Base-by-base conservation (phyloP, 257 asterid species). In the Nicotiana undulata region DNA sequence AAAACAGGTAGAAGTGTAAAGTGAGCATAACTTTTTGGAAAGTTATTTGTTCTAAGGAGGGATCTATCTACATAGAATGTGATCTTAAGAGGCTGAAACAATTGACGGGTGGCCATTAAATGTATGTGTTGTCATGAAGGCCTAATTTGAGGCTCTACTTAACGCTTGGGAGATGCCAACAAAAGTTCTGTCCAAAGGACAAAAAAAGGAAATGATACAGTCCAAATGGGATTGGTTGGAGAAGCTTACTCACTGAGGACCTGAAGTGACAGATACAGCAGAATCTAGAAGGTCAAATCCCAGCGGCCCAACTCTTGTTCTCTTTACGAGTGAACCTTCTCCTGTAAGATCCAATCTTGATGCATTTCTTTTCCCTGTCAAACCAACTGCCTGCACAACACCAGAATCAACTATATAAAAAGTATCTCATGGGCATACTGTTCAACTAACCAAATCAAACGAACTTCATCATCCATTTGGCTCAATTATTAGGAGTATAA, bases 221-320 rank as follows among this genome's bases (percentile, higher is more conserved):
- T 3, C 60, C 79, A 49, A 59, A 74, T 49, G 26, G 46, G 2
- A 49, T 74, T 74, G 79, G 91, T 79, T 63, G 88, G 89, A 90
- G 95, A 91, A 92, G 97, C 96, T 90, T 90, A 96, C 99, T 91
- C 97, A 96, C 99, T 91, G 97, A 75, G 90, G 88, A 80, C 96
- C 91, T 81, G 93, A 90, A 31, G 91, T 85, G 83, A 96, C 88
- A 18, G 95, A 90, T 80, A 96, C 77, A 46, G 99, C 99, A 79
- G 99, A 96, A 87, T 96, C 99, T 9, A 96, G 91, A 84, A 96
- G 83, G 84, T 93, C 93, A 81, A 93, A 92, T 56, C 97, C 99
- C 51, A 94, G 83, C 28, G 98, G 99, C 59, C 99, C 99, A 79
- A 96, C 98, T 84, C 90, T 89, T 26, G 99, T 85, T 88, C 90